A percentile compares a stretch with the other conserved stretches of the same genome.
phyloP scores from a whole-genome alignment of 306 rosid species.

The Quercus aquifolioides region DNA sequence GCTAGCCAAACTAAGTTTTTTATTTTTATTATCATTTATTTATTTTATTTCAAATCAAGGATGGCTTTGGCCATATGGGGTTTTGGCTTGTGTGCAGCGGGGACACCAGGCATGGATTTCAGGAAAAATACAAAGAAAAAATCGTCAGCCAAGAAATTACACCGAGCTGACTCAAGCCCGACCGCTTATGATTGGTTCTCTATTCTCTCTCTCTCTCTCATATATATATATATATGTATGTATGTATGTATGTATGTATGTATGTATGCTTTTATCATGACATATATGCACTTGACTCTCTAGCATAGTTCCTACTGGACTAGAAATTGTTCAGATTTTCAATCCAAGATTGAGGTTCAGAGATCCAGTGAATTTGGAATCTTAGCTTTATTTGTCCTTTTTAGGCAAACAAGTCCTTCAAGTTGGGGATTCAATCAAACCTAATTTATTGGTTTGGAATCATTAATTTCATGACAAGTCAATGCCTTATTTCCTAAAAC shows the following conservation, averaged over 20 bases:
- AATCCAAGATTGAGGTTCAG: no score
- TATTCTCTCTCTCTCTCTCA: constrained; percentile 26
- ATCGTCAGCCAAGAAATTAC: constrained; percentile 20
- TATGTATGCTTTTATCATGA: no score
- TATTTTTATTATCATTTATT: no score
- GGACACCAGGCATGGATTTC: constrained; percentile 43
- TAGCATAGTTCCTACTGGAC: neutral
- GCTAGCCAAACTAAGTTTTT: neutral
- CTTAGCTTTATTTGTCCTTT: no score
- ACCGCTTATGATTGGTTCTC: constrained; percentile 59
- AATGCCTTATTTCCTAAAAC: no score
- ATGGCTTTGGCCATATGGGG: neutral
- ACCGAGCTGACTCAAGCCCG: constrained; percentile 36
- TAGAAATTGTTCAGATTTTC: neutral
- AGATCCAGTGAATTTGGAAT: no score
- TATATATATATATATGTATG: neutral
- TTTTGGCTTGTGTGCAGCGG: constrained; percentile 41
- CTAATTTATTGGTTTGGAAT: no score
- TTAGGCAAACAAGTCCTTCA: no score
- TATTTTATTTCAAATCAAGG: neutral
- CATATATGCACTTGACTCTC: neutral
- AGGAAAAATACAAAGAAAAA: constrained; percentile 63
- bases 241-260: neutral
- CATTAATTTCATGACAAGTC: no score
- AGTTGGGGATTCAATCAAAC: no score